These are phyloP conservation scores for Apiospora phragmitis DNA, from an alignment of 2,329 filamentous ascomycete species.

Conservation along the genomic window DNA sequence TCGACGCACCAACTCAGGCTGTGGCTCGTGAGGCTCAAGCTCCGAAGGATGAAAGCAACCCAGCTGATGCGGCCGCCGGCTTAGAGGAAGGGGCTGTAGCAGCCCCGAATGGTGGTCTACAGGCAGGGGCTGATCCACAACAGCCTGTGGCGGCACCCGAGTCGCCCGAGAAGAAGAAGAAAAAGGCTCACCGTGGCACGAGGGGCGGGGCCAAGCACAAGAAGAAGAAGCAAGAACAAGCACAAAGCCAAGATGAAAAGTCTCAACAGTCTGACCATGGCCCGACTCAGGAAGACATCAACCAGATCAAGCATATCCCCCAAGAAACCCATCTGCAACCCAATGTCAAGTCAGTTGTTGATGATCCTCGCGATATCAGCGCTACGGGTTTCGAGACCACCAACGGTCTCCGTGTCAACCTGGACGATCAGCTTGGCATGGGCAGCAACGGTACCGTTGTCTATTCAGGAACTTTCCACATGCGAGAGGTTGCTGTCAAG, in stretches of 20 bases:
- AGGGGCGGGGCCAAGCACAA: constrained; percentile 70
- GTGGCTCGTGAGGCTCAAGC: not conserved
- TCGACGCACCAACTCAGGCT: not conserved
- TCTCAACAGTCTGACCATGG: constrained; percentile 32
- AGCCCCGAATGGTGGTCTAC: not conserved
- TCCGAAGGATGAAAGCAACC: not conserved
- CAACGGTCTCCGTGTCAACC: constrained; percentile 64
- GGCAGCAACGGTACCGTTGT: constrained; percentile 98
- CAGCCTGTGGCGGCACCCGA: constrained; percentile 15
- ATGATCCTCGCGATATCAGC: constrained; percentile 60
- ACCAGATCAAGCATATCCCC: constrained; percentile 59
- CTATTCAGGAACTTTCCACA: constrained; percentile 92
- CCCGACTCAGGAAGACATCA: constrained; percentile 63
- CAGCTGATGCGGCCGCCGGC: not conserved
- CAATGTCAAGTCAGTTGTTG: constrained; percentile 58
- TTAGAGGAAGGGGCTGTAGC: not conserved
- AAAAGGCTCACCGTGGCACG: constrained; percentile 69
- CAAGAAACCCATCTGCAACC: constrained; percentile 56
- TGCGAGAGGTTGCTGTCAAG: constrained; percentile 91
- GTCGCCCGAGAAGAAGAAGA: constrained; percentile 57
- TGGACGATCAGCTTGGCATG: constrained; percentile 65
- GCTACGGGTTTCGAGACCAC: constrained; percentile 63
- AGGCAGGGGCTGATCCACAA: not conserved
- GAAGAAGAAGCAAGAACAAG: constrained; percentile 54
- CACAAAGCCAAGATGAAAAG: constrained; percentile 51